phyloP scores from a whole-genome alignment of 495 filamentous ascomycete species.

The Penicillium riverlandense region DNA sequence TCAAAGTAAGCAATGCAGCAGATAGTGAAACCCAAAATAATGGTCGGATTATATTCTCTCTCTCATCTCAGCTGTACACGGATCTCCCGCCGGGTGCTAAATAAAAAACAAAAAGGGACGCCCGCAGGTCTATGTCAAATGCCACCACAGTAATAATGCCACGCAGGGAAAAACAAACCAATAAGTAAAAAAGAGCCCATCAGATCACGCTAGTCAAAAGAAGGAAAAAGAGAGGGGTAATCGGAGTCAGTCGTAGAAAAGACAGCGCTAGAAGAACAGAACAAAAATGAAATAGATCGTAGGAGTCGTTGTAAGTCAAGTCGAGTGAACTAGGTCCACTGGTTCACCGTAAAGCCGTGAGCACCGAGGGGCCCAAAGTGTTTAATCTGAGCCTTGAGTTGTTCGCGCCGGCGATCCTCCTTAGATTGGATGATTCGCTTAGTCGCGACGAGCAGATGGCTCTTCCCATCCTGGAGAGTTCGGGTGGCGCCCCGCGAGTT shows the following conservation, averaged over 20 bases:
- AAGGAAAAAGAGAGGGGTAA: too few relatives aligned
- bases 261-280: too few relatives aligned
- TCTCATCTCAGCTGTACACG: not conserved
- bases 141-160: too few relatives aligned
- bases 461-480: constrained; percentile 24
- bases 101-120: not conserved
- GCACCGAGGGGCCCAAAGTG: constrained; percentile 34
- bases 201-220: too few relatives aligned
- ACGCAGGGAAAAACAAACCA: too few relatives aligned
- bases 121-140: too few relatives aligned
- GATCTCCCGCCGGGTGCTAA: not conserved
- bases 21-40: not conserved
- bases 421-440: constrained; percentile 26
- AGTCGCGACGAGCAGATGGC: constrained; percentile 19
- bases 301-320: not conserved
- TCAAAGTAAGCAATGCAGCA: not conserved
- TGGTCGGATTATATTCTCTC: too few relatives aligned
- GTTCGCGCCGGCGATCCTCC: constrained; percentile 26
- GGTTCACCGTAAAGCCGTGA: constrained; percentile 25
- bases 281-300: not conserved
- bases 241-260: too few relatives aligned
- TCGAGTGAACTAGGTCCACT: constrained; percentile 25
- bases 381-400: constrained; percentile 39
- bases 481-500: constrained; percentile 21
- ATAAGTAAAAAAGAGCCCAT: too few relatives aligned